phyloP scores from a whole-genome alignment of 2,329 filamentous ascomycete genomes.

The Fusarium verticillioides region DNA sequence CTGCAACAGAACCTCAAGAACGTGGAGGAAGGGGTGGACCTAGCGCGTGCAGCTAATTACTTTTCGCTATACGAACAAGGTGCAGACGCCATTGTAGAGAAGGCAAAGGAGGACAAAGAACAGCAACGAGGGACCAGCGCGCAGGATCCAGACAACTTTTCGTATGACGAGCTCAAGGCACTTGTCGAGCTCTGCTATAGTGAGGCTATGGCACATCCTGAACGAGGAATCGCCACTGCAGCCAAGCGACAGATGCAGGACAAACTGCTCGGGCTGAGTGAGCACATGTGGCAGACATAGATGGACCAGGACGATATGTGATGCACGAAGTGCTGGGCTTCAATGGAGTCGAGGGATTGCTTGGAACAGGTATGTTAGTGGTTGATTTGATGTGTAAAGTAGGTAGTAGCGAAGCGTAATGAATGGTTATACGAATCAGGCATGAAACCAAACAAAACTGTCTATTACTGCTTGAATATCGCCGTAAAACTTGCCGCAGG shows the following conservation, averaged over 20 bases:
- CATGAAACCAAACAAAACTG: not conserved
- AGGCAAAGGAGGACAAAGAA: slow-evolving; percentile 63
- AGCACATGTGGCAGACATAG: slow-evolving; percentile 74
- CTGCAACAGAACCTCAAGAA: slow-evolving; percentile 97
- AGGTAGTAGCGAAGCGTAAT: slow-evolving; percentile 8
- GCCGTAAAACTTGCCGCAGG: not conserved
- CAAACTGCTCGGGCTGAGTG: slow-evolving; percentile 75
- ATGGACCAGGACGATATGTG: not conserved
- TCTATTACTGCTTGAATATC: not conserved
- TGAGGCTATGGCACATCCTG: slow-evolving; percentile 72
- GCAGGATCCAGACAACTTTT: slow-evolving; percentile 60
- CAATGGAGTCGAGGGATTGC: slow-evolving; percentile 24
- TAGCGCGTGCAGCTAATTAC: slow-evolving; percentile 73
- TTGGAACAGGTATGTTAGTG: slow-evolving; percentile 13
- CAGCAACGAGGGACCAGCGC: slow-evolving; percentile 50
- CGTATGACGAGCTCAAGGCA: slow-evolving; percentile 73
- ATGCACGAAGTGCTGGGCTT: not conserved
- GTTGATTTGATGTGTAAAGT: not conserved
- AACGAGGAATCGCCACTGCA: slow-evolving; percentile 73
- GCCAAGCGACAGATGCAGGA: slow-evolving; percentile 78
- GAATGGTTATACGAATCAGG: slow-evolving; percentile 8
- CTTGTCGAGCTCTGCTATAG: slow-evolving; percentile 75
- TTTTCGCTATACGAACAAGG: slow-evolving; percentile 75
- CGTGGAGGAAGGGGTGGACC: slow-evolving; percentile 76
- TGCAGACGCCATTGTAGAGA: slow-evolving; percentile 71